These are phyloP conservation scores for Xylogone sp. DNA, from an alignment of 2,329 filamentous ascomycete species.

Conservation along the genomic window DNA sequence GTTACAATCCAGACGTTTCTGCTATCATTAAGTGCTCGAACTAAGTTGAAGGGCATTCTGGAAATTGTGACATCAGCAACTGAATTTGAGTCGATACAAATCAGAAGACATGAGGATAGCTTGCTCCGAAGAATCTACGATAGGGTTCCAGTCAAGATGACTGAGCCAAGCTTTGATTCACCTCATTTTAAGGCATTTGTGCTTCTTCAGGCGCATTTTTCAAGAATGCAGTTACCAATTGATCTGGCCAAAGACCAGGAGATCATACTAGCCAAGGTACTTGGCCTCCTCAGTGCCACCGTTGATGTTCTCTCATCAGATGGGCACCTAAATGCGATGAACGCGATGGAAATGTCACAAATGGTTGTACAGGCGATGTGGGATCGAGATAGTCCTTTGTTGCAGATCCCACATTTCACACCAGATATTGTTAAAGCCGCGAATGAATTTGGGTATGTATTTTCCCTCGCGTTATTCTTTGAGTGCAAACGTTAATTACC, in stretches of 20 bases:
- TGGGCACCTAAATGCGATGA: slow-evolving; percentile 94
- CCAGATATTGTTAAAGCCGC: slow-evolving; percentile 79
- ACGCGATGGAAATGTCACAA: slow-evolving; percentile 98
- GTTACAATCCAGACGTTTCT: slow-evolving; percentile 99
- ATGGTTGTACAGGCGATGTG: slow-evolving; percentile 99
- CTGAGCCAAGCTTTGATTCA: slow-evolving; percentile 80
- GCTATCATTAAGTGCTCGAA: slow-evolving; percentile 80
- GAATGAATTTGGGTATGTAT: slow-evolving; percentile 68
- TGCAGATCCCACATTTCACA: slow-evolving; percentile 95
- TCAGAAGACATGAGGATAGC: slow-evolving; percentile 85
- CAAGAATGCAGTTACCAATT: slow-evolving; percentile 91
- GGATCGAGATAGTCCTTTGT: slow-evolving; percentile 94
- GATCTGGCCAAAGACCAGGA: slow-evolving; percentile 97
- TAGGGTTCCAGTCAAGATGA: slow-evolving; percentile 91
- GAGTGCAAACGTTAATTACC: slow-evolving; percentile 26
- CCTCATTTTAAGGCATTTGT: slow-evolving; percentile 98
- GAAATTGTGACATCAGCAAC: slow-evolving; percentile 97
- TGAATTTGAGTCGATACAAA: slow-evolving; percentile 94
- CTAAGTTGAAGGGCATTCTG: slow-evolving; percentile 93
- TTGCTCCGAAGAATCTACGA: slow-evolving; percentile 91
- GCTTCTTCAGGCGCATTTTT: slow-evolving; percentile 96
- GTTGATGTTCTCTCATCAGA: slow-evolving; percentile 96
- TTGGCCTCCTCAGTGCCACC: slow-evolving; percentile 84
- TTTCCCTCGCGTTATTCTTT: not conserved
- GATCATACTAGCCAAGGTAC: slow-evolving; percentile 75